These are phyloP conservation scores for Datisca glomerata DNA, from an alignment of 306 rosid genomes.

Conservation along the genomic window DNA sequence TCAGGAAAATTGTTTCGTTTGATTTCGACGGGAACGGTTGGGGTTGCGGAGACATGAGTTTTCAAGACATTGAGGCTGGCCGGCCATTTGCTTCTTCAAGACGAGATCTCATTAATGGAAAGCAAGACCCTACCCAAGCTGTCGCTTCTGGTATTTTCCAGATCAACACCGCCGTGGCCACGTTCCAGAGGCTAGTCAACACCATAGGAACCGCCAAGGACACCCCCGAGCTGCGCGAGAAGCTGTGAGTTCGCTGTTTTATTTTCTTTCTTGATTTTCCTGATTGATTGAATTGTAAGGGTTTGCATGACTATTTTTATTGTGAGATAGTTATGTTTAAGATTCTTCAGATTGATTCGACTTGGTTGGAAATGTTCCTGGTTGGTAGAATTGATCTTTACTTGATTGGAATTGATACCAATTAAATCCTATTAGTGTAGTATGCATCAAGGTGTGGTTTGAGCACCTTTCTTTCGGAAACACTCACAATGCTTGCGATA, in stretches of 20 bases:
- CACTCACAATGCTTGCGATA: no score
- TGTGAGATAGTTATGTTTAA: no score
- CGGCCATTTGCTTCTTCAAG: conserved; percentile 49
- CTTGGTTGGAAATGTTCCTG: no score
- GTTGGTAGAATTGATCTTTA: no score
- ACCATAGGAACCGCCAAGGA: conserved; percentile 95
- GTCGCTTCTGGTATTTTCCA: conserved; percentile 90
- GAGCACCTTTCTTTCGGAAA: no score
- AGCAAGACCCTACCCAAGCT: conserved; percentile 89
- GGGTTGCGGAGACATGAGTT: conserved; percentile 53
- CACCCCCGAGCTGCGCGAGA: conserved; percentile 86
- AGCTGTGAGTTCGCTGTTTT: conserved; percentile 49
- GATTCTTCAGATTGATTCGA: no score
- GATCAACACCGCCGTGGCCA: conserved; percentile 95
- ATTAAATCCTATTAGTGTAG: no score
- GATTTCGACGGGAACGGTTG: conserved; percentile 21
- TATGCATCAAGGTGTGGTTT: no score
- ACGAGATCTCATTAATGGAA: conserved; percentile 47
- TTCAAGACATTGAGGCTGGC: conserved; percentile 80
- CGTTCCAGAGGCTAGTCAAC: conserved; percentile 90
- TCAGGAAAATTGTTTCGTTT: not conserved
- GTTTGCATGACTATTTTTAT: no score
- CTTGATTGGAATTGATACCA: no score
- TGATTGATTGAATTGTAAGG: no score
- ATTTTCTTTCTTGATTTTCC: not conserved